Evolutionary conservation across 768 basidiomycete species (phyloP), one percentile per base, ranked within the genome.

Genomic region (Gymnopilus dilepis): DNA sequence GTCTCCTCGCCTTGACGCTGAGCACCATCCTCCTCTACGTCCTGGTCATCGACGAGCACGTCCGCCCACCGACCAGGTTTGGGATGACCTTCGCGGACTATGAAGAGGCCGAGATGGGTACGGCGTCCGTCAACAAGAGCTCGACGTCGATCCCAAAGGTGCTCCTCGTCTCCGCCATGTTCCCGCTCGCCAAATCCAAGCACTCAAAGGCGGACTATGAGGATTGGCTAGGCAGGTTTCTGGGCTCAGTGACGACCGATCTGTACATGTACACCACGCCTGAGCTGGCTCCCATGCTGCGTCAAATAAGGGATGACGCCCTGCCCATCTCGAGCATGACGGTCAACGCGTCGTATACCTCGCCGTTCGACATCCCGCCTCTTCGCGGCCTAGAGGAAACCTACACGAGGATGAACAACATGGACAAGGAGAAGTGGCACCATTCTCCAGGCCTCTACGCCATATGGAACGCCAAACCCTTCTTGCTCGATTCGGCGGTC

Each of bases 141-240:
- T 21, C 19, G 1, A 30, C 47, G 26, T 45, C 45, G 5, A 42
- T 22, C 37, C 41, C 68, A 15, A 70, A 71, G 30, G 76, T 85
- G 61, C 77, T 86, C 17, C 77, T 86, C 51, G 85, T 86, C 0
- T 81, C 85, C 3, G 83, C 85, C 1, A 77, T 85, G 68, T 86
- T 80, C 65, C 85, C 83, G 0, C 77, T 85, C 3, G 58, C 76
- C 5, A 80, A 79, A 45, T 79, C 84, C 17, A 84, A 86, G 67
- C 84, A 86, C 65, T 69, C 80, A 0, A 59, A 75, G 5, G 64
- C 70, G 17, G 80, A 82, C 12, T 85, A 86, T 67, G 67, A 67
- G 1, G 13, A 50, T 4, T 85, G 84, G 84, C 72, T 86, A 1
- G 54, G 64, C 5, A 65, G 70, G 17, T 85, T 84, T 64, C 73